These are phyloP conservation scores for Termitomyces sp. DNA, from an alignment of 768 basidiomycete genomes.

Conservation along the genomic window DNA sequence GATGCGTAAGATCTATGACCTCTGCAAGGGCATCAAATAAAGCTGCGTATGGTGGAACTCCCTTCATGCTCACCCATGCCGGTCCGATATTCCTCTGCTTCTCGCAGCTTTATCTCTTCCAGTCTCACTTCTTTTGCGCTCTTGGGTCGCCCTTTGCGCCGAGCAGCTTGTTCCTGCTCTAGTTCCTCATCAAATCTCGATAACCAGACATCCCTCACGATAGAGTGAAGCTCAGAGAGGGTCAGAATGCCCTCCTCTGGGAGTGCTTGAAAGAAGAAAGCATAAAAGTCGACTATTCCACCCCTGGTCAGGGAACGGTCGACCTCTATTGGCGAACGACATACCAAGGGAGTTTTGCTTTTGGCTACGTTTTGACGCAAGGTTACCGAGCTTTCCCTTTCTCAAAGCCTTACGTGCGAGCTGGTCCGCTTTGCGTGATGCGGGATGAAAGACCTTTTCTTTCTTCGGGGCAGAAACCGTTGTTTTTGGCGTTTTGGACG, in stretches of 20 bases:
- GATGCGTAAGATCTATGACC: constrained; percentile 73
- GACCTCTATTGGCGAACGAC: constrained; percentile 11
- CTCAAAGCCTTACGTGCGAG: constrained; percentile 61
- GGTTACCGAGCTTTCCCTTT: constrained; percentile 59
- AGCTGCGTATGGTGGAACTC: not conserved
- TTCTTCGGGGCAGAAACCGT: constrained; percentile 38
- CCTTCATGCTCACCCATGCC: constrained; percentile 59
- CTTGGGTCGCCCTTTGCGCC: constrained; percentile 75
- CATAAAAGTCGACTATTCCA: constrained; percentile 57
- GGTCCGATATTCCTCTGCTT: constrained; percentile 70
- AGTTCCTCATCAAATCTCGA: constrained; percentile 65
- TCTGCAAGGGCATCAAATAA: constrained; percentile 37
- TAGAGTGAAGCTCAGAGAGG: constrained; percentile 58
- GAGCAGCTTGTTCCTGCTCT: constrained; percentile 49
- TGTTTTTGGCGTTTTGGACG: constrained; percentile 34
- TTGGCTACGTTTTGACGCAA: constrained; percentile 48
- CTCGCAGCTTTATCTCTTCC: constrained; percentile 65
- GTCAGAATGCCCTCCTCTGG: constrained; percentile 55
- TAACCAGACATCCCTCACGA: constrained; percentile 68
- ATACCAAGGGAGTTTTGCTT: constrained; percentile 52
- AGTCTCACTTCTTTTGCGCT: constrained; percentile 59
- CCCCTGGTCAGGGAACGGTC: constrained; percentile 8
- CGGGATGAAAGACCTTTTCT: constrained; percentile 79
- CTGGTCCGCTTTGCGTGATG: constrained; percentile 80
- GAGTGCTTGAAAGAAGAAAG: constrained; percentile 71